Evolutionary conservation across 2,329 filamentous ascomycete genomes (phyloP), one percentile per base, ranked within the genome.

Genomic region (Fusarium napiforme): DNA sequence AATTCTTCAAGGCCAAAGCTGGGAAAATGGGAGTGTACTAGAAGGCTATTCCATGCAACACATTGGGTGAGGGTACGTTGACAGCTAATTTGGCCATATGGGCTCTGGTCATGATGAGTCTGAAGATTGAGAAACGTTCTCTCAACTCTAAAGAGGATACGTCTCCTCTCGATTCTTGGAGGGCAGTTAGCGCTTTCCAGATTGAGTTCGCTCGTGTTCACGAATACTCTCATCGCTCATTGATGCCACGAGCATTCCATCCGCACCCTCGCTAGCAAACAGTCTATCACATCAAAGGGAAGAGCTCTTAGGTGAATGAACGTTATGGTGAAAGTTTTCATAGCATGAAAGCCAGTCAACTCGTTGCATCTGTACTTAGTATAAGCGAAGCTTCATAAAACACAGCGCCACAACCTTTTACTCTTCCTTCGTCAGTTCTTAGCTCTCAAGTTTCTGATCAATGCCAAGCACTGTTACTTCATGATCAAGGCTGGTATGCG

Each of bases 1-100:
- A 26, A 19, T 37, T 52, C 32, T 52, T 52, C 32, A 26, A 26
- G 49, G 15, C 49, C 16, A 9, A 52, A 26, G 8, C 12, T 36
- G 49, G 32, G 12, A 19, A 14, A 6, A 52, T 26, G 32, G 49
- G 16, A 4, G n/a, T 52, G 49, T 36, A 52, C 49, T 52, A 37
- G 30, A 52, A 52, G n/a, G n/a, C 32, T 19, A 26, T 52, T 36
- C 32, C 49, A 21, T 52, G 30, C 16, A 9, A 8, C n/a, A 15
- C 18, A 26, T 12, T 16, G 6, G 49, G 32, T 16, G 16, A 7
- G n/a, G 8, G 16, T 15, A 26, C 2, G 21, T 21, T 52, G 32
- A 52, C 32, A 26, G 49, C 49, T 37, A 26, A 37, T 37, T 26
- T 52, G n/a, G 49, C 49, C 32, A 37, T 52, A 26, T 52, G 49